A percentile compares a stretch with the other conserved stretches of the same genome.
These are phyloP conservation scores for Fusarium annulatum DNA, from an alignment of 2,329 filamentous ascomycete species.

Conservation along the genomic window DNA sequence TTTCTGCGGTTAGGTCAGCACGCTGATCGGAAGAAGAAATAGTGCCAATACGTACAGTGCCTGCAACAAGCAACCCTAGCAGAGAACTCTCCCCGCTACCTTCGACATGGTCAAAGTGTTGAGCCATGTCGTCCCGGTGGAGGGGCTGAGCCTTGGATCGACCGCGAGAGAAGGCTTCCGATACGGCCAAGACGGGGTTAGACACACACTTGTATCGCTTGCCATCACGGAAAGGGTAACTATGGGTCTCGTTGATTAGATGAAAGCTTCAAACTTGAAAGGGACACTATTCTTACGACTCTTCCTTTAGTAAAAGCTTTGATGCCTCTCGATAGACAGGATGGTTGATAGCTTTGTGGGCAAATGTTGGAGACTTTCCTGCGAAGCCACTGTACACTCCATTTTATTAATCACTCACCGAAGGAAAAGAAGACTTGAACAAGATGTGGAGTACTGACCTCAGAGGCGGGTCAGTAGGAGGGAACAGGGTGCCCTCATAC, in stretches of 20 bases:
- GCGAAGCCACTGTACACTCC: background rate
- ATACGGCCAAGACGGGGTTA: background rate
- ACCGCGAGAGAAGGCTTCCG: background rate
- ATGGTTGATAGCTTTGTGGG: background rate
- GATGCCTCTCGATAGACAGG: background rate
- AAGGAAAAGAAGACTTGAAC: no score
- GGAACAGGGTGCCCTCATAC: background rate
- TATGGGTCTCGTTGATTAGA: fast-evolving
- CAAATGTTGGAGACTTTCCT: background rate
- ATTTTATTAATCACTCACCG: no score
- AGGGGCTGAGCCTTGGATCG: background rate
- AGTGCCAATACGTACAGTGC: background rate
- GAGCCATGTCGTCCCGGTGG: background rate
- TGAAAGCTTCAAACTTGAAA: background rate
- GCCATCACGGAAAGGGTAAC: background rate
- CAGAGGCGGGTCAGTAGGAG: background rate
- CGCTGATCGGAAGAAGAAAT: no score
- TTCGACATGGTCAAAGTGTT: background rate
- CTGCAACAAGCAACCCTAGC: background rate
- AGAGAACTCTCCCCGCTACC: background rate
- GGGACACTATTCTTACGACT: background rate
- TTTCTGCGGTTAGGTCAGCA: background rate
- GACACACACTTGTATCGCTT: background rate
- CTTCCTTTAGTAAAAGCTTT: background rate
- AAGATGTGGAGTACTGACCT: background rate